These are phyloP conservation scores for Stereum hirsutum DNA, from an alignment of 1,284 basidiomycete genomes.

Conservation along the genomic window DNA sequence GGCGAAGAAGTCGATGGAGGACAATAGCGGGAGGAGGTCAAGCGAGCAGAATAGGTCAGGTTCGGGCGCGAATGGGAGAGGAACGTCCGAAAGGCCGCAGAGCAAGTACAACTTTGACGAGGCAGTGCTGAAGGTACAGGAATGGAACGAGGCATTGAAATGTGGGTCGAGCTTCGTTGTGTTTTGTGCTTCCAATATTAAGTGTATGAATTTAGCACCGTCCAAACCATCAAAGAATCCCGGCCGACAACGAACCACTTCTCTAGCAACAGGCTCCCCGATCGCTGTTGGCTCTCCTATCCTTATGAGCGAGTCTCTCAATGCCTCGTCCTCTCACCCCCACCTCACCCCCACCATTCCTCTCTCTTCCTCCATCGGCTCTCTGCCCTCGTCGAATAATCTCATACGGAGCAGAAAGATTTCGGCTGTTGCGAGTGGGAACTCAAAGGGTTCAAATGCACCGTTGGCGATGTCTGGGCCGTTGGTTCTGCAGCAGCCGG, in stretches of 20 bases:
- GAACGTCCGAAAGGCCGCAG: slow-evolving; percentile 46
- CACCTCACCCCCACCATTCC: slow-evolving; percentile 9
- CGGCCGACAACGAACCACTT: too few relatives aligned
- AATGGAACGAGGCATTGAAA: slow-evolving; percentile 96
- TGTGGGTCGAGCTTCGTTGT: slow-evolving; percentile 40
- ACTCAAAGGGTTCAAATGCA: slow-evolving; percentile 17
- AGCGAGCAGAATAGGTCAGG: slow-evolving; percentile 29
- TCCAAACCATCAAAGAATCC: too few relatives aligned
- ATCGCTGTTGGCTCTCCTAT: too few relatives aligned
- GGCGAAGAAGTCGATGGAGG: slow-evolving; percentile 64
- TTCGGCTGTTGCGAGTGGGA: slow-evolving; percentile 4
- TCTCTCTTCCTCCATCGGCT: slow-evolving; percentile 15
- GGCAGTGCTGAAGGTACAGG: slow-evolving; percentile 89
- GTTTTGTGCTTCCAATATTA: too few relatives aligned
- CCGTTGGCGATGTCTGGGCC: slow-evolving; percentile 22
- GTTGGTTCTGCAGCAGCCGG: slow-evolving; percentile 49
- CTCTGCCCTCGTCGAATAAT: slow-evolving; percentile 12
- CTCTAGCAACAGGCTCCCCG: slow-evolving; percentile 16
- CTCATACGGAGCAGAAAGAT: slow-evolving; percentile 8
- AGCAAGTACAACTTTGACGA: slow-evolving; percentile 88
- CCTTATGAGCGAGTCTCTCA: too few relatives aligned
- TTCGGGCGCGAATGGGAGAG: slow-evolving; percentile 28
- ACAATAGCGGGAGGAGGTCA: too few relatives aligned
- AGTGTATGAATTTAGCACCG: too few relatives aligned
- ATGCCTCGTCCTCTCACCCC: too few relatives aligned